Evolutionary conservation across 2,329 filamentous ascomycete genomes (phyloP).

Genomic region (Mycosphaerella arachidis): DNA sequence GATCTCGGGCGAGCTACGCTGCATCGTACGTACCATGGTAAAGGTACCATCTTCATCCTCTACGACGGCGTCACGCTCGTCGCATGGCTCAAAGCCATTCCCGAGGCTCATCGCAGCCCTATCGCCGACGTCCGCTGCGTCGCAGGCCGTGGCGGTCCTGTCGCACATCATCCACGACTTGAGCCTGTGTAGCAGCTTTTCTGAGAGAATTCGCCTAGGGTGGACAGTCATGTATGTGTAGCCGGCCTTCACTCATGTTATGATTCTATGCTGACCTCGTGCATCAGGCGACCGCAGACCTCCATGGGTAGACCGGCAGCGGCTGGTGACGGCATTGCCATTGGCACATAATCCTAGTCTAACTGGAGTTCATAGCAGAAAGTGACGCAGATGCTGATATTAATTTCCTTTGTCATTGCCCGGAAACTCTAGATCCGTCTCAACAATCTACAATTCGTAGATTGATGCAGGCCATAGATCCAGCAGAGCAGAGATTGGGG

Average conservation of each 20-base stretch:
- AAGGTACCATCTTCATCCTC: background rate
- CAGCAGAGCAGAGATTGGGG: conserved; percentile 21
- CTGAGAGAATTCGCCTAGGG: no score
- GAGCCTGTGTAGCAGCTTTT: no score
- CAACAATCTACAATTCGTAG: background rate
- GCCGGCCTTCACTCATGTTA: no score
- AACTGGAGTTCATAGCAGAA: background rate
- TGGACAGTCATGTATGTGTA: background rate
- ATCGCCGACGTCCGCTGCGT: background rate
- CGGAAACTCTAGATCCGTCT: conserved; percentile 15
- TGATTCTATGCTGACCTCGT: no score
- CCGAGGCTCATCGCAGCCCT: background rate
- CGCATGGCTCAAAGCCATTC: background rate
- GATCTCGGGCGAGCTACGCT: background rate
- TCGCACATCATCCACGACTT: no score
- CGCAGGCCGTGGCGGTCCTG: background rate
- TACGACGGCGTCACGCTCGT: background rate
- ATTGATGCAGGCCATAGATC: conserved; percentile 7
- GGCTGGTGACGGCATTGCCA: background rate
- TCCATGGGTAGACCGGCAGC: background rate
- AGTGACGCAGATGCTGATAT: background rate
- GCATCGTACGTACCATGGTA: background rate
- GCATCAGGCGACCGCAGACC: background rate
- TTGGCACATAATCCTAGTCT: background rate
- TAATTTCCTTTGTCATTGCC: conserved; percentile 6